Evolutionary conservation across 2,329 filamentous ascomycete genomes (phyloP).

Genomic region (Aureobasidium zeae): DNA sequence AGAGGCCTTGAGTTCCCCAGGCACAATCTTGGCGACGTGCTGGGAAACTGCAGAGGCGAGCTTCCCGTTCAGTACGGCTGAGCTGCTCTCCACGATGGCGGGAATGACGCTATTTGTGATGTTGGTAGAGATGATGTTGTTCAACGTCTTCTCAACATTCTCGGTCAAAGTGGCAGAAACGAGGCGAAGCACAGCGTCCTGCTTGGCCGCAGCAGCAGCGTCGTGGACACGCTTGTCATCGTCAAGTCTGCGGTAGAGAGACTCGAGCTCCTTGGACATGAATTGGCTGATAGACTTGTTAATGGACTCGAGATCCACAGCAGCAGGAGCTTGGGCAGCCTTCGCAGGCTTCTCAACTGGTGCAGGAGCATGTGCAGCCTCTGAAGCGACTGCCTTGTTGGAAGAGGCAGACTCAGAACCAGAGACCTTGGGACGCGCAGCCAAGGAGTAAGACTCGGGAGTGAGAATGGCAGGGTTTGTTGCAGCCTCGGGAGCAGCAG

Average conservation of each 20-base stretch:
- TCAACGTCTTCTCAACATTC: constrained; percentile 66
- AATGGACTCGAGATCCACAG: constrained; percentile 17
- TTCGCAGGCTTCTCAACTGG: constrained; percentile 7
- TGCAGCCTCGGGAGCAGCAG: background rate
- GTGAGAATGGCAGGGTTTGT: constrained; percentile 27
- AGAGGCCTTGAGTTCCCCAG: constrained; percentile 61
- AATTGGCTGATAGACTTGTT: constrained; percentile 16
- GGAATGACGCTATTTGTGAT: constrained; percentile 71
- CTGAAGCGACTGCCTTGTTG: background rate
- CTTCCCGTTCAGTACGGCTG: constrained; percentile 60
- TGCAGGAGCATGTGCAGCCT: background rate
- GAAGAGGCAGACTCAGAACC: background rate
- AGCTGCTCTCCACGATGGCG: constrained; percentile 57
- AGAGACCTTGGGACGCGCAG: constrained; percentile 23
- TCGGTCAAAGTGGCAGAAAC: constrained; percentile 60
- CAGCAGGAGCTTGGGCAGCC: constrained; percentile 17
- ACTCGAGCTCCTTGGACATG: constrained; percentile 39
- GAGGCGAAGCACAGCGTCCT: constrained; percentile 59
- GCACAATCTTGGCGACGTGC: constrained; percentile 47
- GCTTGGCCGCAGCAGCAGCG: constrained; percentile 53
- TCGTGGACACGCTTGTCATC: constrained; percentile 60
- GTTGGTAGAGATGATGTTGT: constrained; percentile 64
- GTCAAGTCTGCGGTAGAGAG: constrained; percentile 52
- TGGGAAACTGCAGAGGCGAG: constrained; percentile 59
- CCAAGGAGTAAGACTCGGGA: constrained; percentile 35